Percentiles rank a stretch among this genome's conserved stretches.
phyloP scores from a whole-genome alignment of 495 filamentous ascomycete genomes.

The Aspergillus cavernicola region DNA sequence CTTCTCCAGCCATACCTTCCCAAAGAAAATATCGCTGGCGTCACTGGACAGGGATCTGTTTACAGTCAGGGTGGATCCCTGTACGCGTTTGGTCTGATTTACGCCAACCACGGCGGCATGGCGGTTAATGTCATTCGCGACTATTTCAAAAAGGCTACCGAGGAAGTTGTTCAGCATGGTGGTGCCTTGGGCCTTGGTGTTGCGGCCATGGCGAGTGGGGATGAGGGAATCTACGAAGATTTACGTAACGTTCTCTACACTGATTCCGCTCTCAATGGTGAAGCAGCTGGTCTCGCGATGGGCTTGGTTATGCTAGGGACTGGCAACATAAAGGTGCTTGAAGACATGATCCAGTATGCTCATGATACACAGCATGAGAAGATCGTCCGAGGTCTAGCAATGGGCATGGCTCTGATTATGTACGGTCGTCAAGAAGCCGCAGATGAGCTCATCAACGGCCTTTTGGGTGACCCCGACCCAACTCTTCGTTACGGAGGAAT shows the following conservation, averaged over 20 bases:
- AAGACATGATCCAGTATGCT: constrained; percentile 95
- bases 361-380: constrained; percentile 99
- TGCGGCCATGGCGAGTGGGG: constrained; percentile 94
- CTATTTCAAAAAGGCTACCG: constrained; percentile 79
- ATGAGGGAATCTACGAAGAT: constrained; percentile 85
- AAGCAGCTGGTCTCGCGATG: constrained; percentile 93
- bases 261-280: constrained; percentile 93
- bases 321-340: constrained; percentile 82
- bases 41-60: constrained; percentile 69
- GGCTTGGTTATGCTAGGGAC: constrained; percentile 97
- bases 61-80: constrained; percentile 96
- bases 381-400: constrained; percentile 89
- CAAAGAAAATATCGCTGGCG: constrained; percentile 55
- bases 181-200: constrained; percentile 93
- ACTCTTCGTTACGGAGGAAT: constrained; percentile 95
- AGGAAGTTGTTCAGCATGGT: constrained; percentile 96
- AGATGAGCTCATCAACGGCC: constrained; percentile 88
- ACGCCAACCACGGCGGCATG: constrained; percentile 93
- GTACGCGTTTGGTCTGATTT: constrained; percentile 94
- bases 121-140: constrained; percentile 84
- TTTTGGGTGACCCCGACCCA: constrained; percentile 91
- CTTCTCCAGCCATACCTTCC: constrained; percentile 94
- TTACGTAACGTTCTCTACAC: constrained; percentile 82
- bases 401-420: constrained; percentile 99
- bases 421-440: constrained; percentile 92